Evolutionary conservation across 495 filamentous ascomycete genomes (phyloP).

Genomic region (Tuber aestivum): DNA sequence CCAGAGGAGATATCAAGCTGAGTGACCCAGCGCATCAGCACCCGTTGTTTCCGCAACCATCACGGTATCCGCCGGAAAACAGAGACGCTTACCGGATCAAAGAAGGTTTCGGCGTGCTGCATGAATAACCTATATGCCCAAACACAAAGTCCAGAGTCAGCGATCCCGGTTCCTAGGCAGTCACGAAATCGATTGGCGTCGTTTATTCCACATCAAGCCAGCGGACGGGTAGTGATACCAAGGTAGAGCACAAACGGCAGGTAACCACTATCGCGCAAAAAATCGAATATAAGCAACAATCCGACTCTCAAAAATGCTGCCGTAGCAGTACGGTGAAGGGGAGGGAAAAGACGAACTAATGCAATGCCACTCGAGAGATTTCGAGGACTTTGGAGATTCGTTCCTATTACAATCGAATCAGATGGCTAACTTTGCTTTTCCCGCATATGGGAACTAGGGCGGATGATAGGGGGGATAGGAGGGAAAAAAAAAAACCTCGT

Average conservation of each 20-base stretch:
- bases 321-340: not conserved
- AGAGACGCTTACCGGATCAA: slow-evolving; percentile 67
- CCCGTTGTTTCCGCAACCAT: slow-evolving; percentile 13
- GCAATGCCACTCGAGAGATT: slow-evolving; percentile 86
- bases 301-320: slow-evolving; percentile 31
- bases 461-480: not conserved
- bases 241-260: slow-evolving; percentile 95
- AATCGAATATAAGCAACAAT: slow-evolving; percentile 14
- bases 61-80: slow-evolving; percentile 10
- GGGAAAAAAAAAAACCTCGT: slow-evolving; percentile 18
- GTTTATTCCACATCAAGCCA: slow-evolving; percentile 2
- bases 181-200: not conserved
- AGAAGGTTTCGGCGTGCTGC: slow-evolving; percentile 85
- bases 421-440: not conserved
- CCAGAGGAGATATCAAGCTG: slow-evolving; percentile 43
- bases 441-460: not conserved
- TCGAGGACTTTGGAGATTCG: slow-evolving; percentile 93
- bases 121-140: slow-evolving; percentile 67
- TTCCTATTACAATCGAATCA: slow-evolving; percentile 56
- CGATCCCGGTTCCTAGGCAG: slow-evolving; percentile 7
- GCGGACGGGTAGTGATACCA: slow-evolving; percentile 53
- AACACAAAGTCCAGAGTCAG: slow-evolving; percentile 35
- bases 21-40: slow-evolving; percentile 21
- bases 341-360: slow-evolving; percentile 63
- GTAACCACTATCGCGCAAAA: slow-evolving; percentile 68